Conservation (phyloP, 1,284 basidiomycete species). For the Neonothopanus nambi region DNA sequence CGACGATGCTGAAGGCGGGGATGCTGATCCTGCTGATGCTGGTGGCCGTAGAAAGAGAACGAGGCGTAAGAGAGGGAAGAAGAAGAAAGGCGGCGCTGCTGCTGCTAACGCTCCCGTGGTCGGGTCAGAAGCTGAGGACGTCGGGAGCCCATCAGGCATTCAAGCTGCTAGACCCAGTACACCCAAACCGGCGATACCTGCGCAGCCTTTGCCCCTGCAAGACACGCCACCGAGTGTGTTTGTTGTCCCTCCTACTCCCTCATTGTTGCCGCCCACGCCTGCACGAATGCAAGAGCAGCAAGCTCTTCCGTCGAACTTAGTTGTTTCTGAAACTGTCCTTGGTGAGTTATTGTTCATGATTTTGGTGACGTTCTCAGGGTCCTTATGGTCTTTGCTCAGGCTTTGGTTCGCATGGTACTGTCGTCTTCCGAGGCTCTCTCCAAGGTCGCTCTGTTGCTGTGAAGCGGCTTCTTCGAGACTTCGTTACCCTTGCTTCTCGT, state of each 20-base stretch:
- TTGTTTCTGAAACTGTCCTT: constrained; percentile 78
- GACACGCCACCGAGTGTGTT: constrained; percentile 24
- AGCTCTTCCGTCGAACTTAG: constrained; percentile 37
- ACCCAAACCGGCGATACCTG: no score
- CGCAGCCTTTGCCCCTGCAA: no score
- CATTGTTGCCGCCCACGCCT: constrained; percentile 12
- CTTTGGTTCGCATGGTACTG: constrained; percentile 95
- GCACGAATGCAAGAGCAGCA: constrained; percentile 1
- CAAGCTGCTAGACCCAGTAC: neutral
- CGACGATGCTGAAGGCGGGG: constrained; percentile 35
- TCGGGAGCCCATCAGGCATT: neutral
- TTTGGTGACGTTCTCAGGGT: neutral
- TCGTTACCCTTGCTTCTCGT: constrained; percentile 91
- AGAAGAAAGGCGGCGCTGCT: constrained; percentile 39
- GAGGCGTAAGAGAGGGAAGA: constrained; percentile 44
- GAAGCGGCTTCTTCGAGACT: constrained; percentile 93
- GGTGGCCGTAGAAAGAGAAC: constrained; percentile 27
- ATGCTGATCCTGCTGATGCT: constrained; percentile 13
- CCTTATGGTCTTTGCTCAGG: constrained; percentile 47
- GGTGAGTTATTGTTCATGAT: constrained; percentile 47
- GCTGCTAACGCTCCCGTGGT: constrained; percentile 34
- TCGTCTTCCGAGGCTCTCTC: constrained; percentile 91
- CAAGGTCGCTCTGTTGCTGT: constrained; percentile 97
- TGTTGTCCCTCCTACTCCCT: constrained; percentile 35
- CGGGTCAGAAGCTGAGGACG: constrained; percentile 15